These are phyloP conservation scores for Torulaspora maleeae DNA, from an alignment of 805 yeast species.

Conservation along the genomic window DNA sequence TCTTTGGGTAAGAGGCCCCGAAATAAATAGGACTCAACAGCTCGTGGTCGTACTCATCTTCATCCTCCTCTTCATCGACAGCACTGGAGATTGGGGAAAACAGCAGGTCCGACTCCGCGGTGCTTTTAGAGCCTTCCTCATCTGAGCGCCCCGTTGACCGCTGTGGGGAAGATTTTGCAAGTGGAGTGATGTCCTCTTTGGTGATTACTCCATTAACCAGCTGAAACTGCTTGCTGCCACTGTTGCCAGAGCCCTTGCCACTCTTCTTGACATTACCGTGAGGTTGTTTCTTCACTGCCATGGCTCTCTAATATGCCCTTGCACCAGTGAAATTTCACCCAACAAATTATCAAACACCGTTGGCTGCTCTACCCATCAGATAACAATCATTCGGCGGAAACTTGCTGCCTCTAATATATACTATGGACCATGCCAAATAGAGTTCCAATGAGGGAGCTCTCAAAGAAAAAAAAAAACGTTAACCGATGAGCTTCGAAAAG, in stretches of 20 bases:
- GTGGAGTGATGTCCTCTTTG: slow-evolving; percentile 28
- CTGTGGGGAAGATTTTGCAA: slow-evolving; percentile 11
- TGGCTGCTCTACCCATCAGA: no score
- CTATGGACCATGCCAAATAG: background rate
- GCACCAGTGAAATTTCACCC: background rate
- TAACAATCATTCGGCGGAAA: background rate
- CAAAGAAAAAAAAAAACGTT: slow-evolving; percentile 2
- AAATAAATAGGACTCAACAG: slow-evolving; percentile 17
- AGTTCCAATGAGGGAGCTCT: slow-evolving; percentile 1
- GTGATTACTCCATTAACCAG: slow-evolving; percentile 26
- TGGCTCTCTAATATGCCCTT: background rate
- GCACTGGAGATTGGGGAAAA: slow-evolving; percentile 26
- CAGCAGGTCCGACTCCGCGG: slow-evolving; percentile 24
- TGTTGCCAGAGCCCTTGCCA: background rate
- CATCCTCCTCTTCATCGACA: slow-evolving; percentile 17
- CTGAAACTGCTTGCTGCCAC: slow-evolving; percentile 17
- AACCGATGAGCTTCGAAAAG: slow-evolving; percentile 9
- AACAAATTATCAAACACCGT: no score
- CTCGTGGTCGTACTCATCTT: slow-evolving; percentile 23
- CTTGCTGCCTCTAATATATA: background rate
- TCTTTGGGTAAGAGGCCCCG: slow-evolving; percentile 20
- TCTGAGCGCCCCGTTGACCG: slow-evolving; percentile 3
- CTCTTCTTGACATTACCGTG: slow-evolving; percentile 2
- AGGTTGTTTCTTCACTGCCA: slow-evolving; percentile 8
- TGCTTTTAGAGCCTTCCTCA: slow-evolving; percentile 6